Percentiles rank a stretch among this genome's conserved stretches.
These are phyloP conservation scores for Stephania japonica DNA, from an alignment of 164 flowering plant species.

Conservation along the genomic window DNA sequence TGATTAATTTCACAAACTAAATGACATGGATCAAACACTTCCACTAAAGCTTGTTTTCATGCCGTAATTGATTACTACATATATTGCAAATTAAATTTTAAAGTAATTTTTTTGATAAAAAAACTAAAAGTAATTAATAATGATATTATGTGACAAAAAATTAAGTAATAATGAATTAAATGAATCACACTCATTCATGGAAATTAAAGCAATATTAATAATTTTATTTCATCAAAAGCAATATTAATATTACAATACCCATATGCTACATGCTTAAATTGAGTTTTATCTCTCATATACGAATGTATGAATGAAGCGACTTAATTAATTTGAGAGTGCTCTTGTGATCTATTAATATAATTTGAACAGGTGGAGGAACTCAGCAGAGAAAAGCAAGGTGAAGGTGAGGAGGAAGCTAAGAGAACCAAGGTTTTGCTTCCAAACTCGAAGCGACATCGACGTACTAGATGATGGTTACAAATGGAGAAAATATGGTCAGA, in stretches of 20 bases:
- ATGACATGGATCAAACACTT: too few species aligned
- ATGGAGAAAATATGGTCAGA: conserved; percentile 95
- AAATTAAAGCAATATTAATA: too few species aligned
- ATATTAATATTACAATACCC: too few species aligned
- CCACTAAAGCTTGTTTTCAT: too few species aligned
- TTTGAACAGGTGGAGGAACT: conserved; percentile 56
- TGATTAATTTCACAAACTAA: too few species aligned
- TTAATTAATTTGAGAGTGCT: not conserved
- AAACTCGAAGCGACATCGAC: conserved; percentile 84
- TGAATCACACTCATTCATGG: too few species aligned
- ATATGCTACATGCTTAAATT: too few species aligned
- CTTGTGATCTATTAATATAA: not conserved
- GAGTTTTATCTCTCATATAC: not conserved
- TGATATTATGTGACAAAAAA: too few species aligned
- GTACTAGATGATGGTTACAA: conserved; percentile 91
- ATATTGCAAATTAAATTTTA: not conserved
- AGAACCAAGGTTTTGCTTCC: conserved; percentile 89
- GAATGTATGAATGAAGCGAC: not conserved
- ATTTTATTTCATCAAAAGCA: too few species aligned
- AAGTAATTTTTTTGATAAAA: too few species aligned
- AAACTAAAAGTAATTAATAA: not conserved
- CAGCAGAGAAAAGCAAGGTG: conserved; percentile 56
- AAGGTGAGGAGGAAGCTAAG: conserved; percentile 82
- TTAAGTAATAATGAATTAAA: too few species aligned
- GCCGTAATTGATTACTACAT: not conserved